Evolutionary conservation across 1,284 basidiomycete genomes (phyloP).

Genomic region (Mycosarcoma maydis): DNA sequence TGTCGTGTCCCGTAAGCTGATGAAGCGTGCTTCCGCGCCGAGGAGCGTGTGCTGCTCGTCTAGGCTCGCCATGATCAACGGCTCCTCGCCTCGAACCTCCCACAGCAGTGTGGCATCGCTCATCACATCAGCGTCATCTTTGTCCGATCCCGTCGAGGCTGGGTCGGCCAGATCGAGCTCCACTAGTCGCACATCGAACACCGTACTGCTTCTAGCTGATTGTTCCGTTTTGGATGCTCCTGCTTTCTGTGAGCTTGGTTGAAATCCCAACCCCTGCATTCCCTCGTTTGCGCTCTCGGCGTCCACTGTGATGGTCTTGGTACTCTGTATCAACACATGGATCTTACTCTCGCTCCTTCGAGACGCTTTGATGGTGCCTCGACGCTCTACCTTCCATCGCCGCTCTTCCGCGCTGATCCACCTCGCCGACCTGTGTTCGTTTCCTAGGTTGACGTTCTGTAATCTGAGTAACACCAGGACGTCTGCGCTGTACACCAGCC

Average conservation of each 20-base stretch:
- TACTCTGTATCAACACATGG: conserved; percentile 18
- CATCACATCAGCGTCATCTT: not conserved
- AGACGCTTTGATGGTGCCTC: conserved; percentile 21
- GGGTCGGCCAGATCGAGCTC: conserved; percentile 3
- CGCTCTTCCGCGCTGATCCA: conserved; percentile 8
- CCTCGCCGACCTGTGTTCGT: not conserved
- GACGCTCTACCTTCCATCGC: conserved; percentile 1
- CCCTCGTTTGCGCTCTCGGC: not conserved
- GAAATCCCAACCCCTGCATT: conserved; percentile 31
- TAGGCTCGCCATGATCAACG: conserved; percentile 28
- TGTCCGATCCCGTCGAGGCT: not conserved
- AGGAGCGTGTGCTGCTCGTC: conserved; percentile 21
- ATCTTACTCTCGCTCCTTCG: conserved; percentile 4
- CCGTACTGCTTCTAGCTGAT: conserved; percentile 1
- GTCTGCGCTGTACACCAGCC: conserved; percentile 15
- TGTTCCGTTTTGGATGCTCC: not conserved
- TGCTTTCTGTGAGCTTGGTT: not conserved
- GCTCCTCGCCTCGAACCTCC: conserved; percentile 36
- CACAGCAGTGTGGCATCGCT: conserved; percentile 8
- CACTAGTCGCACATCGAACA: conserved; percentile 37
- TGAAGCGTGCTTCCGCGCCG: conserved; percentile 26
- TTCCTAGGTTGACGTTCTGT: conserved; percentile 9
- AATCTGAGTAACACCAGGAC: conserved; percentile 5
- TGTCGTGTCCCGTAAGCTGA: not conserved
- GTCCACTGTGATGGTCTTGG: not conserved